Evolutionary conservation across 2,329 filamentous ascomycete species (phyloP).

Genomic region (Aureobasidium sp.): DNA sequence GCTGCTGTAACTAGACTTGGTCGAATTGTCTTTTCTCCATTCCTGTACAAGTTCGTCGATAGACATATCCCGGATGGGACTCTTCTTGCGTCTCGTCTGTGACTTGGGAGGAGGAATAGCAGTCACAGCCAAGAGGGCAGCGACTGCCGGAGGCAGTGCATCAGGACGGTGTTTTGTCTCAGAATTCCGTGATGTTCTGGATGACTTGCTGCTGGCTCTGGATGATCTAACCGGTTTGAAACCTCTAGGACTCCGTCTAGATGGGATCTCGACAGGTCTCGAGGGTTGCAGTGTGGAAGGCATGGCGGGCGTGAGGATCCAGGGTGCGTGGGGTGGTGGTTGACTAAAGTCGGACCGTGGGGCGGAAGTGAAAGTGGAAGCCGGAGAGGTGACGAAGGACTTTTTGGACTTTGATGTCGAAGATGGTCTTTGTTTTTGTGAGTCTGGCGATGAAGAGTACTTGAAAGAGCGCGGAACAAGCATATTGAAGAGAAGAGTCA

Average conservation of each 20-base stretch:
- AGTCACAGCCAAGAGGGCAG: constrained; percentile 52
- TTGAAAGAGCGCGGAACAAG: constrained; percentile 42
- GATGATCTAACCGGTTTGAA: constrained; percentile 28
- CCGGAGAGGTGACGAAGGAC: neutral
- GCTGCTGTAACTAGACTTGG: constrained; percentile 26
- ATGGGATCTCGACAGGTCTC: constrained; percentile 36
- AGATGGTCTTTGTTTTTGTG: constrained; percentile 1
- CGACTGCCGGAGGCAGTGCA: constrained; percentile 48
- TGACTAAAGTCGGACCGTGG: neutral
- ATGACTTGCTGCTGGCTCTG: constrained; percentile 26
- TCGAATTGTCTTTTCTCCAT: constrained; percentile 41
- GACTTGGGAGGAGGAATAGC: constrained; percentile 47
- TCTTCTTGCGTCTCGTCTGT: constrained; percentile 35
- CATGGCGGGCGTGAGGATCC: constrained; percentile 4
- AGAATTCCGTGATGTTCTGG: constrained; percentile 19
- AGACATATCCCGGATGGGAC: constrained; percentile 38
- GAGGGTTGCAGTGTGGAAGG: constrained; percentile 23
- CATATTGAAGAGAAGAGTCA: constrained; percentile 25
- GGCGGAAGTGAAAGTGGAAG: neutral
- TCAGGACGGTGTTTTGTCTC: constrained; percentile 32
- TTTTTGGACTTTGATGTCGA: neutral
- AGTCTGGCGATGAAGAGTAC: constrained; percentile 31
- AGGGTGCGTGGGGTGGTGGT: constrained; percentile 5
- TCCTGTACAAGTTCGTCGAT: constrained; percentile 52
- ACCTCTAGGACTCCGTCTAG: constrained; percentile 22